Evolutionary conservation across 2,329 filamentous ascomycete species (phyloP), one percentile per base, ranked within the genome.

Genomic region (Grosmannia serpens): DNA sequence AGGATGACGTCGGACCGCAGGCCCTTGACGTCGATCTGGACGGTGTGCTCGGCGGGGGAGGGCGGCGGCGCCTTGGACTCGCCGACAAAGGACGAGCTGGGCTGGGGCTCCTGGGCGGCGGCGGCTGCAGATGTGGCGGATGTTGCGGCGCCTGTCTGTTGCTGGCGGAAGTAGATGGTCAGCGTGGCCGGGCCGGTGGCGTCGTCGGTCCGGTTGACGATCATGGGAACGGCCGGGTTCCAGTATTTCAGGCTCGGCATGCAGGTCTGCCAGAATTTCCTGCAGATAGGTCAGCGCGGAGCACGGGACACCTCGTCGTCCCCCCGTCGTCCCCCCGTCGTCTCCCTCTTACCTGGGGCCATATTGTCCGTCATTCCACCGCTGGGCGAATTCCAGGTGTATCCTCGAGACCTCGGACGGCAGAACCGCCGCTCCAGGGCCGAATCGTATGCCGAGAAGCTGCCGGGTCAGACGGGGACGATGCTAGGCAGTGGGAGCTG

Each of bases 171-270:
- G 73, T 86, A 86, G 65, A 91, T 76, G 61, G 81, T 84, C 73
- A 91, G 76, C 53, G 75, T 77, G 17, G 87, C 82, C 8, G 80
- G 75, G 26, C 76, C 76, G 5, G 75, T 70, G 64, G 83, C 77
- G 51, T 85, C 73, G 44, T 70, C 66, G 62, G 81, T 85, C 60
- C 88, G 87, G 71, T 87, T 86, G 66, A 96, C 83, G 60, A 88
- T 85, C 81, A 97, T 95, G 50, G 87, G 83, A 52, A 96, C 72
- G 15, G 84, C 75, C 0, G 94, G 94, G 71, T 99, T 99, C 79
- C 95, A 87, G 76, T 86, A 99, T 79, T 99, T 96, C 64, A 99
- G 78, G 59, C 89, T 84, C 26, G 89, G 89, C 53, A 97, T 84
- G 69, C 85, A 87, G 61, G 85, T 77, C 63, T 82, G 84, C 89